Percentiles rank a stretch among this genome's conserved stretches.
phyloP scores from a whole-genome alignment of 305 asterid species.

The Lippia alba region DNA sequence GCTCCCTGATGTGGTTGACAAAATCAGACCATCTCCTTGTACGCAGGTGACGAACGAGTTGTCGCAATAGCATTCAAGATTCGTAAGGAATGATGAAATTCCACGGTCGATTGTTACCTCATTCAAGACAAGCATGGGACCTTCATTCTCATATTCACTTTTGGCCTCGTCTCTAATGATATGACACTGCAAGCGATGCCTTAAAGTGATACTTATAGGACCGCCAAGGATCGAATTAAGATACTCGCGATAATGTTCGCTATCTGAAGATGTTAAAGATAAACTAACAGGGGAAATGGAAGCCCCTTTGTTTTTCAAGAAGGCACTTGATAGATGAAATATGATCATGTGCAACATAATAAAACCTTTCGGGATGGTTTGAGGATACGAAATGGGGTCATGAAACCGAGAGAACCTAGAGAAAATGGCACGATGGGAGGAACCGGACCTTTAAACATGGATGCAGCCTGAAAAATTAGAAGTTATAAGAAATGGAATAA shows the following conservation, averaged over 20 bases:
- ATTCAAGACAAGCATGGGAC: slow-evolving; percentile 82
- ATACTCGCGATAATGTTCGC: slow-evolving; percentile 83
- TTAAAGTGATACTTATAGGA: slow-evolving; percentile 83
- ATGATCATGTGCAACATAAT: slow-evolving; percentile 9
- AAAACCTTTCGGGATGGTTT: slow-evolving; percentile 6
- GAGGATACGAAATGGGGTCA: slow-evolving; percentile 99
- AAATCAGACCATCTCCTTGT: slow-evolving; percentile 95
- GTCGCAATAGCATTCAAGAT: slow-evolving; percentile 94
- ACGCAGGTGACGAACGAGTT: slow-evolving; percentile 88
- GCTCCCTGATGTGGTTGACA: slow-evolving; percentile 99
- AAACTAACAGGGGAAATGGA: slow-evolving; percentile 24
- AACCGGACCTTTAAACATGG: slow-evolving; percentile 98
- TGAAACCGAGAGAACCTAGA: slow-evolving; percentile 96
- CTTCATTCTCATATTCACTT: slow-evolving; percentile 84
- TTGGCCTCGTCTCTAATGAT: slow-evolving; percentile 84
- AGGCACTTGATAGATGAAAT: slow-evolving; percentile 2
- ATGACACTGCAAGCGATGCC: slow-evolving; percentile 95
- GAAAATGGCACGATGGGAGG: slow-evolving; percentile 98
- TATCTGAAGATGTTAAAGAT: slow-evolving; percentile 73
- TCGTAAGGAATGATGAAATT: slow-evolving; percentile 89
- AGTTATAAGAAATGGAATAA: too few relatives aligned
- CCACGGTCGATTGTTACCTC: slow-evolving; percentile 99
- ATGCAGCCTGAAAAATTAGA: slow-evolving; percentile 80
- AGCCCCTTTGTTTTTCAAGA: background rate
- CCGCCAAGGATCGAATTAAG: slow-evolving; percentile 75